These are phyloP conservation scores for Arabis alpina DNA, from an alignment of 345 rosid species.

Conservation along the genomic window DNA sequence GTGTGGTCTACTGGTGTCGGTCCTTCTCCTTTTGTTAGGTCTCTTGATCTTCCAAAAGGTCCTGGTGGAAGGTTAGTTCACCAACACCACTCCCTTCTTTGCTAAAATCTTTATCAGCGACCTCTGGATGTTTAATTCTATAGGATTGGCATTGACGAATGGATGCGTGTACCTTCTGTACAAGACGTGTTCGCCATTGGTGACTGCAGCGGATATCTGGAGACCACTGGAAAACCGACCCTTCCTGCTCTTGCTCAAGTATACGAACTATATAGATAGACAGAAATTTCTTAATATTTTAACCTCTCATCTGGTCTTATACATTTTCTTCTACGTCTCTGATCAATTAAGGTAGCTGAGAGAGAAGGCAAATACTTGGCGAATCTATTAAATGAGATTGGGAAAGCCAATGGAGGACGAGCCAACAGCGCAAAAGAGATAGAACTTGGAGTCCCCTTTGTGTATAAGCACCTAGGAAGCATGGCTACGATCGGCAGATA, in stretches of 20 bases:
- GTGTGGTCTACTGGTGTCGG: slow-evolving; percentile 99
- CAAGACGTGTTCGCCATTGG: slow-evolving; percentile 89
- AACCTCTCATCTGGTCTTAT: background rate
- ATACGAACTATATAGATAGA: slow-evolving; percentile 6
- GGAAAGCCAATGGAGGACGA: slow-evolving; percentile 75
- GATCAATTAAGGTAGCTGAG: slow-evolving; percentile 74
- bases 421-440: slow-evolving; percentile 63
- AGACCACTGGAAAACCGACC: slow-evolving; percentile 74
- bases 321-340: slow-evolving; percentile 15
- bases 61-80: slow-evolving; percentile 82
- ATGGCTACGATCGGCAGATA: slow-evolving; percentile 93
- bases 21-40: slow-evolving; percentile 72
- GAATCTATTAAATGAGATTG: slow-evolving; percentile 59
- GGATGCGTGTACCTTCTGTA: slow-evolving; percentile 82
- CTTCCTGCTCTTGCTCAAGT: slow-evolving; percentile 98
- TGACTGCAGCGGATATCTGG: slow-evolving; percentile 95
- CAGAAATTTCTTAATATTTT: background rate
- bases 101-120: background rate
- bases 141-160: slow-evolving; percentile 89
- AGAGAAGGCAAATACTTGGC: slow-evolving; percentile 90
- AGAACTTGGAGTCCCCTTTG: slow-evolving; percentile 72
- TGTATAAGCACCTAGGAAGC: slow-evolving; percentile 92
- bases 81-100: background rate
- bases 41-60: slow-evolving; percentile 79
- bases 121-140: slow-evolving; percentile 3